phyloP scores from a whole-genome alignment of 345 rosid genomes.

The Nephelium lappaceum region DNA sequence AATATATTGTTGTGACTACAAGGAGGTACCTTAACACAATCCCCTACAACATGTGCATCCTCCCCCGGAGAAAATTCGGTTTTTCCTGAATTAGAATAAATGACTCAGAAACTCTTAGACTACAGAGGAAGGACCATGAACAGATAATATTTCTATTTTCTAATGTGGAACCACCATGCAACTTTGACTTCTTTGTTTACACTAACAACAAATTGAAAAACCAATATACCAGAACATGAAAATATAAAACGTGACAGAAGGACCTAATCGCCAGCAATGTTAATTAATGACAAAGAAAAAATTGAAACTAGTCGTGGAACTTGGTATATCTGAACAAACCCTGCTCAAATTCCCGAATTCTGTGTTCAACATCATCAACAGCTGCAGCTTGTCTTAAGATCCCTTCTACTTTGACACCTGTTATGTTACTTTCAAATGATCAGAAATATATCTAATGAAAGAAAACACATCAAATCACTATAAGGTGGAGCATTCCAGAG shows the following conservation, averaged over 20 bases:
- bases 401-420: constrained; percentile 93
- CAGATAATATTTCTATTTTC: background rate
- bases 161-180: constrained; percentile 1
- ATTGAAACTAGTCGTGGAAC: constrained; percentile 7
- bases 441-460: constrained; percentile 24
- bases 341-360: constrained; percentile 89
- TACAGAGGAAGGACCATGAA: background rate
- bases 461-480: constrained; percentile 1
- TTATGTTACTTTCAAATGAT: constrained; percentile 28
- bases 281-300: constrained; percentile 9
- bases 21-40: constrained; percentile 81
- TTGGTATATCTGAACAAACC: constrained; percentile 51
- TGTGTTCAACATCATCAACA: constrained; percentile 90
- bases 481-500: background rate
- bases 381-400: constrained; percentile 98
- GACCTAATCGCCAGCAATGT: background rate
- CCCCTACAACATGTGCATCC: constrained; percentile 93
- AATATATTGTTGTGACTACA: constrained; percentile 15
- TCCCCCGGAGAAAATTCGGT: constrained; percentile 66
- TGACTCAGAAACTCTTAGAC: constrained; percentile 13
- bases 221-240: background rate
- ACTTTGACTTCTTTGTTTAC: constrained; percentile 16
- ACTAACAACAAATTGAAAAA: background rate
- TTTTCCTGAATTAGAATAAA: constrained; percentile 61
- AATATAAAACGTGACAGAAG: constrained; percentile 13